Evolutionary conservation across 176 grass and related monocot genomes (phyloP).

Genomic region (Avena sativa): DNA sequence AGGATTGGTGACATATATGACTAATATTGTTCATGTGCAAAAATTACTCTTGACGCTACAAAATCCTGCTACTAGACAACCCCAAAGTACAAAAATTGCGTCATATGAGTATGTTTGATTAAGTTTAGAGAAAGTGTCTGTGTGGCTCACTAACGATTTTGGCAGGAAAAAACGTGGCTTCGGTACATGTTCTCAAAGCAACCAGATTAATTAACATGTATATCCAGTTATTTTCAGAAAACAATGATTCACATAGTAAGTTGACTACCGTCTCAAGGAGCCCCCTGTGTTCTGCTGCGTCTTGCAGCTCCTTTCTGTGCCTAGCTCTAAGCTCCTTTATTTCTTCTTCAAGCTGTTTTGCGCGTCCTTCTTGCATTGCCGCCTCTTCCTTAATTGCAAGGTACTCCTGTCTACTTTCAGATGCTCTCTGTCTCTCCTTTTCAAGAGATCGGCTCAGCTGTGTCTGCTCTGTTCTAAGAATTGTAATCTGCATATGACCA

Average conservation of each 20-base stretch:
- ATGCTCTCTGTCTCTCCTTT: slow-evolving; percentile 98
- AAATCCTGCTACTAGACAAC: slow-evolving; percentile 1
- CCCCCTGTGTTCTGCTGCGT: slow-evolving; percentile 71
- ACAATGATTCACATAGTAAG: slow-evolving; percentile 6
- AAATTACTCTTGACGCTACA: not conserved
- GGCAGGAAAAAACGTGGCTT: slow-evolving; percentile 28
- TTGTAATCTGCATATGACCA: slow-evolving; percentile 73
- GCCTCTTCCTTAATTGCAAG: slow-evolving; percentile 88
- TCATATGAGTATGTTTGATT: slow-evolving; percentile 14
- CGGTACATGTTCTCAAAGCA: slow-evolving; percentile 25
- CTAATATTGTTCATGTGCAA: slow-evolving; percentile 18
- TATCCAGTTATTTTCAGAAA: not conserved
- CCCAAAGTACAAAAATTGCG: slow-evolving; percentile 27
- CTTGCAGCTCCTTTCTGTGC: slow-evolving; percentile 90
- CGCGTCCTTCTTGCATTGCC: slow-evolving; percentile 84
- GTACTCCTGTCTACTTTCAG: slow-evolving; percentile 98
- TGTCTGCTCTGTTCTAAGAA: slow-evolving; percentile 99
- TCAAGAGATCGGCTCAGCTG: slow-evolving; percentile 96
- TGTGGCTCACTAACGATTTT: not conserved
- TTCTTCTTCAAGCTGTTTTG: slow-evolving; percentile 95
- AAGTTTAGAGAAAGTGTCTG: not conserved
- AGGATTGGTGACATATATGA: slow-evolving; percentile 15
- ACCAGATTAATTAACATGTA: slow-evolving; percentile 18
- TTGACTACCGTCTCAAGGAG: slow-evolving; percentile 85
- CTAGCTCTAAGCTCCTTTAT: slow-evolving; percentile 82